Conservation (phyloP, 495 filamentous ascomycete species). For the Neurospora sp. region DNA sequence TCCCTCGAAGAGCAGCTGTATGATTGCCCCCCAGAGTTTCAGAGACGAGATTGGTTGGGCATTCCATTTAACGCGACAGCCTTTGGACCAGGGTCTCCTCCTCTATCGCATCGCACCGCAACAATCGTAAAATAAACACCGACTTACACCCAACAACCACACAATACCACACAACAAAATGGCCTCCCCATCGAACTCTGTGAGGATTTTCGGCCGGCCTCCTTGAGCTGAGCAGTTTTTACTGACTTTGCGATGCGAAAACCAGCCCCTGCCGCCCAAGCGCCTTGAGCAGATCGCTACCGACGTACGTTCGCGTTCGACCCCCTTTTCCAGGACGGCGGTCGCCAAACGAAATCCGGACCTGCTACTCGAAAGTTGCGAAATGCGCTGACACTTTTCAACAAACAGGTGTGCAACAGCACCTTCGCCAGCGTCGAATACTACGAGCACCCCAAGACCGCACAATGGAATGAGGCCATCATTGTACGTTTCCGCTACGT, state of each 20-base stretch:
- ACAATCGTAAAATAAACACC: not conserved
- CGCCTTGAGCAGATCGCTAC: constrained; percentile 75
- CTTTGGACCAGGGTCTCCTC: not conserved
- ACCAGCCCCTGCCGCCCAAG: constrained; percentile 61
- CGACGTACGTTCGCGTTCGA: constrained; percentile 47
- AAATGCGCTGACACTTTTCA: constrained; percentile 12
- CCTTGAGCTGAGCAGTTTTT: not conserved
- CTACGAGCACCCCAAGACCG: constrained; percentile 75
- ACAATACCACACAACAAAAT: constrained; percentile 7
- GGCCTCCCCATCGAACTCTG: constrained; percentile 21
- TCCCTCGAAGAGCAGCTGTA: not conserved
- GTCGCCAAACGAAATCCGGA: not conserved
- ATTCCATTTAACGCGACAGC: not conserved
- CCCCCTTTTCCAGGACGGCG: constrained; percentile 1
- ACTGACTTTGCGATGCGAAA: not conserved
- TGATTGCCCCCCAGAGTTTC: not conserved
- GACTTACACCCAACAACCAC: not conserved
- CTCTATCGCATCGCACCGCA: not conserved
- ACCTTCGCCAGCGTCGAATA: constrained; percentile 56
- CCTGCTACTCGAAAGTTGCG: not conserved
- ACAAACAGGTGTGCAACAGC: constrained; percentile 65
- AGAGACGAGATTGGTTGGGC: not conserved
- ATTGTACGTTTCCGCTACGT: constrained; percentile 51
- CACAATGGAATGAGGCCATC: constrained; percentile 79
- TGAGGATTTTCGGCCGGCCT: constrained; percentile 2